phyloP scores from a whole-genome alignment of 208 protist genomes.

The Strigomonas culicis region DNA sequence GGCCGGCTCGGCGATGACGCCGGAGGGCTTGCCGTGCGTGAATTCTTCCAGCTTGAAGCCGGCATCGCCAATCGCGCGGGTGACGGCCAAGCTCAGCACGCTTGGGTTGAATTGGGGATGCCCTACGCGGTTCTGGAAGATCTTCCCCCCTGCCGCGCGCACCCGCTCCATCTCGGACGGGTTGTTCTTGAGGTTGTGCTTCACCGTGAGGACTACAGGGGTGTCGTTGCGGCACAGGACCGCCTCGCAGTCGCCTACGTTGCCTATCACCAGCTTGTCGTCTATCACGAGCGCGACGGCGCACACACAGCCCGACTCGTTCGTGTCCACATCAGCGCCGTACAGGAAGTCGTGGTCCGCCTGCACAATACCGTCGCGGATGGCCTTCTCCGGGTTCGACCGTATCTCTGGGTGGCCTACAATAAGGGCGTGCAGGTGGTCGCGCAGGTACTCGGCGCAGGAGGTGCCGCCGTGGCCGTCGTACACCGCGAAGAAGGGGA shows the following conservation, averaged over 20 bases:
- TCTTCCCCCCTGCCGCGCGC: constrained; percentile 74
- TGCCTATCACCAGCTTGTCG: constrained; percentile 79
- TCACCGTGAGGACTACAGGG: constrained; percentile 77
- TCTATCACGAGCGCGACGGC: constrained; percentile 82
- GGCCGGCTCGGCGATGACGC: constrained; percentile 73
- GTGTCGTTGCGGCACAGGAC: constrained; percentile 69
- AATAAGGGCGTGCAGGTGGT: constrained; percentile 73
- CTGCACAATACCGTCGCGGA: constrained; percentile 82
- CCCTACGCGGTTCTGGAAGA: constrained; percentile 92
- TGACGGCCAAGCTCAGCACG: constrained; percentile 89
- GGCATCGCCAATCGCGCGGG: constrained; percentile 94
- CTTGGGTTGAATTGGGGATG: constrained; percentile 89
- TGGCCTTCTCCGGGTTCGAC: constrained; percentile 62
- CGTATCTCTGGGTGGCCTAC: constrained; percentile 55
- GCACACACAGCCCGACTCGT: constrained; percentile 84
- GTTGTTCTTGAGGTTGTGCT: constrained; percentile 79
- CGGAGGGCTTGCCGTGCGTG: constrained; percentile 76
- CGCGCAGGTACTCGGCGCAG: constrained; percentile 79
- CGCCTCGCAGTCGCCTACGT: constrained; percentile 87
- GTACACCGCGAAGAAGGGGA: constrained; percentile 88
- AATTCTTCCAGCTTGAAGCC: constrained; percentile 87
- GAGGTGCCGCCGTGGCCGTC: constrained; percentile 87
- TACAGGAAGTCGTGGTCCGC: constrained; percentile 65
- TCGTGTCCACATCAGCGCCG: constrained; percentile 63
- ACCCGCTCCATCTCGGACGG: constrained; percentile 84